Conservation (phyloP, 1,139 yeast species). For the Saccharomyces pastorianus region DNA sequence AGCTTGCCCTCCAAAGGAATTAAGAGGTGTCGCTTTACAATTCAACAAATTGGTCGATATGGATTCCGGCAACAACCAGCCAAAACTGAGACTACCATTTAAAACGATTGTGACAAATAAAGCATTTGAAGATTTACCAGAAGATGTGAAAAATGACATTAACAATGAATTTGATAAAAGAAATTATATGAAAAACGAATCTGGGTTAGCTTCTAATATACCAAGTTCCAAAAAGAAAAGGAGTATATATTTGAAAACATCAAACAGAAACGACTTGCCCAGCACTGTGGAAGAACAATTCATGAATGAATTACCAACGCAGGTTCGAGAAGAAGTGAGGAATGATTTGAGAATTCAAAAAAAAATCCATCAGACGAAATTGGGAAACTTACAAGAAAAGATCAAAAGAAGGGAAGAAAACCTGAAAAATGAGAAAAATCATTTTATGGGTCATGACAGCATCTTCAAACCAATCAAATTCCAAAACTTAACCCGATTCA, state of each 20-base stretch:
- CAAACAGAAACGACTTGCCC: slow-evolving; percentile 3
- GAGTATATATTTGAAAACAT: neutral
- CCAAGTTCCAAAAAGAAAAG: neutral
- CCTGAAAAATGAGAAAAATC: slow-evolving; percentile 9
- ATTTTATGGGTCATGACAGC: slow-evolving; percentile 23
- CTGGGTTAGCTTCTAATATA: neutral
- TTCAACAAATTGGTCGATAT: slow-evolving; percentile 42
- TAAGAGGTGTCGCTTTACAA: slow-evolving; percentile 73
- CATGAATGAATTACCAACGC: slow-evolving; percentile 25
- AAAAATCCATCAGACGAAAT: slow-evolving; percentile 32
- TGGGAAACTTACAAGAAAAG: slow-evolving; percentile 15
- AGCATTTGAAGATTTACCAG: slow-evolving; percentile 10
- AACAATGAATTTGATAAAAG: slow-evolving; percentile 11
- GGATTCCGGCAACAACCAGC: slow-evolving; percentile 11
- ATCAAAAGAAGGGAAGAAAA: slow-evolving; percentile 32
- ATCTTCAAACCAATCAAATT: slow-evolving; percentile 34
- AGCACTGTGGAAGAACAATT: slow-evolving; percentile 22
- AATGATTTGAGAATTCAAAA: slow-evolving; percentile 28
- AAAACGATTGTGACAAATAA: slow-evolving; percentile 7
- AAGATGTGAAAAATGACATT: slow-evolving; percentile 9
- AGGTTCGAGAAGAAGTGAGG: slow-evolving; percentile 27
- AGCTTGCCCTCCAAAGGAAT: slow-evolving; percentile 54
- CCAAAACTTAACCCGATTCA: slow-evolving; percentile 31
- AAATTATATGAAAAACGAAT: slow-evolving; percentile 5
- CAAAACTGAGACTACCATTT: slow-evolving; percentile 11